Conservation (phyloP, 2,329 filamentous ascomycete genomes). For the Penicillium fuscoglaucum region DNA sequence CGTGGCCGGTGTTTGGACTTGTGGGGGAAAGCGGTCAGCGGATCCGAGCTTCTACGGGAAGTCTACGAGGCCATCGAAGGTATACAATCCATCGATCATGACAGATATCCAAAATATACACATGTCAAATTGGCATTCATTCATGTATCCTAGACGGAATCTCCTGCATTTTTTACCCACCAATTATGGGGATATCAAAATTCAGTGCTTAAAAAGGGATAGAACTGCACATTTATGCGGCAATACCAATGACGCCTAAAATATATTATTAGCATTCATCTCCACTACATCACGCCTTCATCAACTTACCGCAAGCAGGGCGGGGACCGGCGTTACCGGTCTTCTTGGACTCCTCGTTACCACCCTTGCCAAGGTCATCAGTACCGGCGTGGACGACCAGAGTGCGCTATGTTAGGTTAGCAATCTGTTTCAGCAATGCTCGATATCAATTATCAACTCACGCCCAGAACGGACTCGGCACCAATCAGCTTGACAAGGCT, state of each 20-base stretch:
- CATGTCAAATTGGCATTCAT: slow-evolving; percentile 21
- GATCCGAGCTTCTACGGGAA: slow-evolving; percentile 10
- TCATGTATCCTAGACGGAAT: slow-evolving; percentile 22
- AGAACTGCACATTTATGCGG: slow-evolving; percentile 56
- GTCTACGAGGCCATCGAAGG: slow-evolving; percentile 1
- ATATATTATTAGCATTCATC: slow-evolving; percentile 12
- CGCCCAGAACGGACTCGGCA: slow-evolving; percentile 89
- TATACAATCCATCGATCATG: slow-evolving; percentile 2
- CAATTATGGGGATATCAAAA: slow-evolving; percentile 14
- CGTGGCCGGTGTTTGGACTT: slow-evolving; percentile 33
- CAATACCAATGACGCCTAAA: slow-evolving; percentile 83
- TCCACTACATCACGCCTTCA: background rate
- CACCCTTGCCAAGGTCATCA: slow-evolving; percentile 93
- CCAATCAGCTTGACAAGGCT: slow-evolving; percentile 92
- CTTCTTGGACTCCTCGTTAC: slow-evolving; percentile 93
- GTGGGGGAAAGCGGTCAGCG: slow-evolving; percentile 34
- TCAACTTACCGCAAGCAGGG: slow-evolving; percentile 82
- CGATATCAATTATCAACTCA: slow-evolving; percentile 47
- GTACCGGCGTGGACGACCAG: slow-evolving; percentile 93
- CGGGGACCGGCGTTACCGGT: slow-evolving; percentile 93
- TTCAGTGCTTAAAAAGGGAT: slow-evolving; percentile 16
- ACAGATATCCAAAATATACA: background rate
- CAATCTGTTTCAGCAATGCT: background rate
- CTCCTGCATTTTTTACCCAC: slow-evolving; percentile 26
- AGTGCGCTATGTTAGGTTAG: slow-evolving; percentile 65